Evolutionary conservation across 2,329 filamentous ascomycete genomes (phyloP), one percentile per base, ranked within the genome.

Genomic region (Penicillium polonicum): DNA sequence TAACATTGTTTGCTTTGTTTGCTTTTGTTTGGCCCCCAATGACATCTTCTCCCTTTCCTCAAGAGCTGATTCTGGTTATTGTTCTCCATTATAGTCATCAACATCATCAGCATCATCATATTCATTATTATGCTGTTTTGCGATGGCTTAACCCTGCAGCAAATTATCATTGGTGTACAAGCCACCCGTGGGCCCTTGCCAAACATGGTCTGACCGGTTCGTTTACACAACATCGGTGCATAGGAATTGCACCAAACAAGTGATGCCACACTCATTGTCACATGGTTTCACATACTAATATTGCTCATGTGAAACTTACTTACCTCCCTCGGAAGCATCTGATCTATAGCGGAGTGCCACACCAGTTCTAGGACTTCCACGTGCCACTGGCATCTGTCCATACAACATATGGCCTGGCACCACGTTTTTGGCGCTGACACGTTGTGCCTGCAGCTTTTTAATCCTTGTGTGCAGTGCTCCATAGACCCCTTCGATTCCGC

Each of bases 401-500:
- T 29, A 23, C 45, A 35, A 35, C 4, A 82, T 86, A 0, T 83
- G 83, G 0, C 82, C 82, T 0, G 81, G 82, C 82, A 80, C 79
- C 17, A 84, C 70, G 12, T 76, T 76, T 61, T 85, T 84, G 29
- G 83, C 80, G 21, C 68, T 76, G 66, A 85, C 80, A 3, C 78
- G 78, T 61, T 78, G 79, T 19, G 70, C 60, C 7, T 79, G 81
- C 23, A 86, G 77, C 85, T 86, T 52, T 80, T 77, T 57, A 86
- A 71, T 2, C 80, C 75, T 27, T 83, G 78, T 3, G 79, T 81
- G 73, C 86, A 80, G 69, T 85, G 81, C 68, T 87, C 83, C 38
- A 87, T 78, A 3, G 84, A 82, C 35, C 83, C 83, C 65, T 87
- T 87, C 52, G 81, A 76, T 15, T 77, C 78, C 27, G 78, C 78